Evolutionary conservation across 1,284 basidiomycete species (phyloP).

Genomic region (Hortiboletus rubellus): DNA sequence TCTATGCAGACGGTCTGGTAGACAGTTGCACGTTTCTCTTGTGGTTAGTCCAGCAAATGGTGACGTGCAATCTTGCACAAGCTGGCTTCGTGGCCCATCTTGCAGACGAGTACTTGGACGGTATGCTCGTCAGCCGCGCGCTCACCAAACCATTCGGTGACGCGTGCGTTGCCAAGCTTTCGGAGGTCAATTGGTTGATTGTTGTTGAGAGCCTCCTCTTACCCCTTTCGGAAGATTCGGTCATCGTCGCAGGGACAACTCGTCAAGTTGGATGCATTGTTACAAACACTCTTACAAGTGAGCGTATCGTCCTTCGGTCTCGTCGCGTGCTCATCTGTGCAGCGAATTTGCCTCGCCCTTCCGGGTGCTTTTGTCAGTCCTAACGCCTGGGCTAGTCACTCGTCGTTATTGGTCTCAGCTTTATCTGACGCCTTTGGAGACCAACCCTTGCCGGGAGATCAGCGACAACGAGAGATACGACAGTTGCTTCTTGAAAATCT

Average conservation of each 20-base stretch:
- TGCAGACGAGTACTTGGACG: constrained; percentile 77
- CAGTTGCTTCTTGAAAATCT: constrained; percentile 50
- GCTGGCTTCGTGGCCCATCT: constrained; percentile 78
- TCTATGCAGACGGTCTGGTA: constrained; percentile 81
- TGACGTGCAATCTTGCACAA: constrained; percentile 79
- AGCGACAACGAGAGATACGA: constrained; percentile 42
- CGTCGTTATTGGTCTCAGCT: constrained; percentile 45
- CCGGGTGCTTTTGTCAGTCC: constrained; percentile 78
- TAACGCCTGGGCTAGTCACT: constrained; percentile 59
- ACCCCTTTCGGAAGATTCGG: constrained; percentile 46
- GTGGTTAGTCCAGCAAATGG: constrained; percentile 84
- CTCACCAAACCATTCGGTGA: constrained; percentile 67
- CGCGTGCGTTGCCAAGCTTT: constrained; percentile 62
- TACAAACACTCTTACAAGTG: constrained; percentile 63
- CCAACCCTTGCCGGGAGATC: constrained; percentile 32
- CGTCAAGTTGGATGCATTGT: constrained; percentile 51
- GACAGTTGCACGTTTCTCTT: constrained; percentile 78
- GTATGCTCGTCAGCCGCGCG: constrained; percentile 66
- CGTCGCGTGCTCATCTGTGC: constrained; percentile 5
- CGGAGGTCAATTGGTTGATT: constrained; percentile 53
- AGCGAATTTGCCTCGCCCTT: constrained; percentile 64
- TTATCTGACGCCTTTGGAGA: constrained; percentile 43
- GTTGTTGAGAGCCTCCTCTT: neutral
- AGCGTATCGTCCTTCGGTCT: constrained; percentile 9
- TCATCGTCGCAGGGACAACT: constrained; percentile 54